Percentiles rank a stretch among this genome's conserved stretches.
These are phyloP conservation scores for Mycena leptocephala DNA, from an alignment of 768 basidiomycete genomes.

Conservation along the genomic window DNA sequence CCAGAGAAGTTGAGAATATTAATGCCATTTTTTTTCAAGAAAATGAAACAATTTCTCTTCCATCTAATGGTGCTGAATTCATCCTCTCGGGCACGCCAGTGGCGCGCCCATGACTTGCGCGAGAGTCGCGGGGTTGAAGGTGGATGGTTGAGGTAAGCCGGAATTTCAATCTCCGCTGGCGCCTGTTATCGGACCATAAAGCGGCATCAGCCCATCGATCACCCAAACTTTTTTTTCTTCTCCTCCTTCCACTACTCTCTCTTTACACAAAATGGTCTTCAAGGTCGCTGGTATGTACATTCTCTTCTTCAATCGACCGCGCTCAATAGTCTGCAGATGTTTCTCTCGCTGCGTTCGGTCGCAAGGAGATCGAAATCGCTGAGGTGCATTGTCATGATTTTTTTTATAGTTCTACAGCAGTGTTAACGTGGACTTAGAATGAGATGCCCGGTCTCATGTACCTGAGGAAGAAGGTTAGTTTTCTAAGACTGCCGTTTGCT, in stretches of 20 bases:
- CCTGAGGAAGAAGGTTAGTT: constrained; percentile 85
- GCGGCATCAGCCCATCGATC: constrained; percentile 36
- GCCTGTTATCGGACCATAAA: background rate
- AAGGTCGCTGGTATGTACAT: constrained; percentile 85
- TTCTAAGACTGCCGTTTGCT: background rate
- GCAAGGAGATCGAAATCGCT: constrained; percentile 99
- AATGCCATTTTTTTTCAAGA: too few species aligned
- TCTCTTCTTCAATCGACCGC: background rate
- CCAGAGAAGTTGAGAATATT: too few species aligned
- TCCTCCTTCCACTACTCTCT: constrained; percentile 13
- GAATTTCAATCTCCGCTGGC: constrained; percentile 40
- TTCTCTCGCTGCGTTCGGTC: constrained; percentile 98
- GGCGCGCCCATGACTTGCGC: background rate
- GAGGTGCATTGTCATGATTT: constrained; percentile 71
- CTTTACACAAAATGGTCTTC: constrained; percentile 76
- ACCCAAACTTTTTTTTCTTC: constrained; percentile 37
- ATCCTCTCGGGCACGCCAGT: too few species aligned
- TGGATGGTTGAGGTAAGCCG: background rate
- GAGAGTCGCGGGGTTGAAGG: background rate
- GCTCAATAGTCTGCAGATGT: constrained; percentile 68
- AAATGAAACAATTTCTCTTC: too few species aligned
- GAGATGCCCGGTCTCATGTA: constrained; percentile 98
- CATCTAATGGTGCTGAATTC: too few species aligned
- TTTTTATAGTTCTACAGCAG: constrained; percentile 2
- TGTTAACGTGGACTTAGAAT: constrained; percentile 65